phyloP scores from a whole-genome alignment of 257 asterid genomes.

The Fraxinus excelsior region DNA sequence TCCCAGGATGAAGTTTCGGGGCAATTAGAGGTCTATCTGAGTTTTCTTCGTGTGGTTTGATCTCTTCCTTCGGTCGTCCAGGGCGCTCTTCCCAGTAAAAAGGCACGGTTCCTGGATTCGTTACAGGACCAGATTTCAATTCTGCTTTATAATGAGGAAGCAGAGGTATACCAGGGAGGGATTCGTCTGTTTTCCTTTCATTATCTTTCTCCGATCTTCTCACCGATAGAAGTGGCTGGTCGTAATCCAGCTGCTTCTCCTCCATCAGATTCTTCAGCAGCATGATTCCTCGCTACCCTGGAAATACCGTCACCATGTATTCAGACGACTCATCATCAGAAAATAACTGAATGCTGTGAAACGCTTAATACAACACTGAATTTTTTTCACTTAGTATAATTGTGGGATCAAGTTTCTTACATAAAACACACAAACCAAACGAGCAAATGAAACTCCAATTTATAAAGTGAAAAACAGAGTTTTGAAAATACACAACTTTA shows the following conservation, averaged over 20 bases:
- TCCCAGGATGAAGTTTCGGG: conserved; percentile 73
- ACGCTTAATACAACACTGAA: background rate
- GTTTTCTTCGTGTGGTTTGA: conserved; percentile 17
- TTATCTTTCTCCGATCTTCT: conserved; percentile 46
- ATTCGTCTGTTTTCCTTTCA: conserved; percentile 21
- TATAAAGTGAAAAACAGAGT: background rate
- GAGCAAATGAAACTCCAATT: background rate
- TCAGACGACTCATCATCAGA: background rate
- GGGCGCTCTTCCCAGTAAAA: conserved; percentile 78
- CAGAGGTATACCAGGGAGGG: conserved; percentile 32
- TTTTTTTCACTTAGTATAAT: background rate
- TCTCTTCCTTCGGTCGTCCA: conserved; percentile 63
- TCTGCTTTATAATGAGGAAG: conserved; percentile 60
- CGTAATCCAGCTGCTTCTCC: conserved; percentile 62
- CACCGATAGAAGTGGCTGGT: conserved; percentile 67
- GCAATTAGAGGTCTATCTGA: conserved; percentile 37
- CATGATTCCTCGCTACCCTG: conserved; percentile 22
- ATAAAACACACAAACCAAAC: background rate
- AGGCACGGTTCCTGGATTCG: conserved; percentile 67
- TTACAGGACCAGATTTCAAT: conserved; percentile 74
- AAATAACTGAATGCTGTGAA: background rate
- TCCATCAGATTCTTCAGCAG: conserved; percentile 52
- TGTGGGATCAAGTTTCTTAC: background rate
- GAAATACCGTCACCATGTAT: conserved; percentile 10
- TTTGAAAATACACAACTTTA: background rate